Base-by-base conservation (phyloP, 768 basidiomycete genomes). In the Amanita muscaria region DNA sequence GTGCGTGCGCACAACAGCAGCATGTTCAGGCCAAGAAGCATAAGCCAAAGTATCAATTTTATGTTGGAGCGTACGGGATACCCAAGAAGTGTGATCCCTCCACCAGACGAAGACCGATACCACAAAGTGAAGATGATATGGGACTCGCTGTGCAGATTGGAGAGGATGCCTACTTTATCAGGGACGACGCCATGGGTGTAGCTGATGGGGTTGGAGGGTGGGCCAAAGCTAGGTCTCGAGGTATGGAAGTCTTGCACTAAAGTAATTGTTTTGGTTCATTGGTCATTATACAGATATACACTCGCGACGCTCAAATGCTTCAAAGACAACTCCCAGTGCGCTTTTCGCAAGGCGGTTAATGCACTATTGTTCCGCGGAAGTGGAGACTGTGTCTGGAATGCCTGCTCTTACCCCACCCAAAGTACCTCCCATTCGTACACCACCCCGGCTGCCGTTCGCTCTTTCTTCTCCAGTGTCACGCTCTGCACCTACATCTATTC, bases 131-230 rank as follows among this genome's bases (percentile, higher is more conserved):
- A 42, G 42, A 54, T 0, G 59, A 64, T 9, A 34, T 59, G 2
- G 60, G 65, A 19, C 70, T 83, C 10, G 73, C 86, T 0, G 80
- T 84, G 0, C 84, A 88, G 56, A 81, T 96, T 9, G 92, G 92
- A 31, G 92, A 97, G 60, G 92, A 97, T 56, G 88, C 91, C 4
- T 94, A 91, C 56, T 89, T 89, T 50, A 64, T 88, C 5, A 67
- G 77, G 4, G 75, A 81, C 46, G 86, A 91, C 56, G 87, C 89
- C 5, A 82, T 98, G 70, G 93, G 93, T 14, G 83, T 98, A 7
- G 89, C 92, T 3, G 93, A 97, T 58, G 93, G 93, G 23, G 93
- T 97, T 1, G 93, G 93, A 0, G 92, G 92, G 0, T 96, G 91
- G 92, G 73, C 81, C 6, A 62, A 68, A 46, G 56, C 60, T 29